phyloP scores from a whole-genome alignment of 1,139 yeast species.

The Candida pseudocylindracea region DNA sequence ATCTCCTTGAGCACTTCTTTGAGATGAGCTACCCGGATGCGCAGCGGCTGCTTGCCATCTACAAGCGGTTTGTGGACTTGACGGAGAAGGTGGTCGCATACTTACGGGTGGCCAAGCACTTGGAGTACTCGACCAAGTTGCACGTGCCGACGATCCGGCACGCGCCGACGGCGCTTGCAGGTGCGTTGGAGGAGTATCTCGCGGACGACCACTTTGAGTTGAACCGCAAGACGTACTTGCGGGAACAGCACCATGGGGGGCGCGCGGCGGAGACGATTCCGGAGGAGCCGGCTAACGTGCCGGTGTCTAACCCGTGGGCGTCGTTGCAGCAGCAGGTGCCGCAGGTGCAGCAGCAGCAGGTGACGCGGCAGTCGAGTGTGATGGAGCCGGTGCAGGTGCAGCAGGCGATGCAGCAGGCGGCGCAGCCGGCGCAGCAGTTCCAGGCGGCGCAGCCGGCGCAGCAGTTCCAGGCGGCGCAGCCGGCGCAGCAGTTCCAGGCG shows the following conservation, averaged over 20 bases:
- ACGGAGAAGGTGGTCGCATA: constrained; percentile 78
- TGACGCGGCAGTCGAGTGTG: not conserved
- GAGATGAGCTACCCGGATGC: constrained; percentile 82
- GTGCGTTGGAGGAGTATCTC: constrained; percentile 72
- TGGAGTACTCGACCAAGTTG: constrained; percentile 69
- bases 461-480: too few relatives aligned
- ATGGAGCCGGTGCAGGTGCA: constrained; percentile 1
- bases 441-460: not conserved
- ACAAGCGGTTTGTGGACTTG: constrained; percentile 66
- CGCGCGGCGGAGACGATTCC: not conserved
- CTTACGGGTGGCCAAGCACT: constrained; percentile 71
- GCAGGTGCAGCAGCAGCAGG: constrained; percentile 4
- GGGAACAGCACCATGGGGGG: constrained; percentile 16
- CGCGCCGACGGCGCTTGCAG: constrained; percentile 85
- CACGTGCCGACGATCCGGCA: constrained; percentile 93
- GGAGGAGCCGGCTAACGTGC: not conserved
- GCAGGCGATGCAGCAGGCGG: not conserved
- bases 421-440: not conserved
- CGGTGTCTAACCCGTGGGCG: not conserved
- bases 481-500: too few relatives aligned
- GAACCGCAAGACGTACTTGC: constrained; percentile 57
- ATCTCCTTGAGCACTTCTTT: constrained; percentile 78
- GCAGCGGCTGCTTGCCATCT: constrained; percentile 62
- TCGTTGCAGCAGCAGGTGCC: constrained; percentile 3
- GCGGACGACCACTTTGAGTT: constrained; percentile 69